Evolutionary conservation across 345 rosid genomes (phyloP).

Genomic region (Bruguiera parviflora): DNA sequence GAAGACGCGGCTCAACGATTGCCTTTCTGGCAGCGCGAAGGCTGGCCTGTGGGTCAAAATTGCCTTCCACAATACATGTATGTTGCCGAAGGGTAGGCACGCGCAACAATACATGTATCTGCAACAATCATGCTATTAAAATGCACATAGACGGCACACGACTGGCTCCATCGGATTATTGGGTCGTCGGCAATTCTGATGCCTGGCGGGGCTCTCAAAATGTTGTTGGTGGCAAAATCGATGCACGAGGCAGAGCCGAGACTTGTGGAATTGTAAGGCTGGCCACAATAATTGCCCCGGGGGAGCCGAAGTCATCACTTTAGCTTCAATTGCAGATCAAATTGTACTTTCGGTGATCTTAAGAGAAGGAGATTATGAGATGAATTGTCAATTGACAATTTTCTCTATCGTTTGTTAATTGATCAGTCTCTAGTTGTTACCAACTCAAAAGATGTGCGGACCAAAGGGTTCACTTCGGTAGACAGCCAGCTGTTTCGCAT

Average conservation of each 20-base stretch:
- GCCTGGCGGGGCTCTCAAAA: constrained; percentile 15
- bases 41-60: constrained; percentile 15
- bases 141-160: constrained; percentile 9
- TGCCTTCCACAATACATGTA: constrained; percentile 6
- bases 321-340: not conserved
- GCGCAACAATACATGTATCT: too few relatives aligned
- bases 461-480: constrained; percentile 15
- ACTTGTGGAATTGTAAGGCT: constrained; percentile 23
- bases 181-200: not conserved
- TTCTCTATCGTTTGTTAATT: not conserved
- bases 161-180: constrained; percentile 10
- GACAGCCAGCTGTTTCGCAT: constrained; percentile 33
- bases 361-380: too few relatives aligned
- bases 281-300: constrained; percentile 6
- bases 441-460: constrained; percentile 20
- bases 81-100: constrained; percentile 21
- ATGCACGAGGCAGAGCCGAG: constrained; percentile 11
- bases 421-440: constrained; percentile 27
- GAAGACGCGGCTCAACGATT: constrained; percentile 1
- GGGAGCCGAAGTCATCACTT: constrained; percentile 11
- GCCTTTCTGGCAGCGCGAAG: constrained; percentile 18
- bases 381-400: not conserved
- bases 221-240: constrained; percentile 18
- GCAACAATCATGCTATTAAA: constrained; percentile 3
- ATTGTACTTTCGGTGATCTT: too few relatives aligned